Evolutionary conservation across 1,284 basidiomycete genomes (phyloP).

Genomic region (Filobasidium uniguttulatum): DNA sequence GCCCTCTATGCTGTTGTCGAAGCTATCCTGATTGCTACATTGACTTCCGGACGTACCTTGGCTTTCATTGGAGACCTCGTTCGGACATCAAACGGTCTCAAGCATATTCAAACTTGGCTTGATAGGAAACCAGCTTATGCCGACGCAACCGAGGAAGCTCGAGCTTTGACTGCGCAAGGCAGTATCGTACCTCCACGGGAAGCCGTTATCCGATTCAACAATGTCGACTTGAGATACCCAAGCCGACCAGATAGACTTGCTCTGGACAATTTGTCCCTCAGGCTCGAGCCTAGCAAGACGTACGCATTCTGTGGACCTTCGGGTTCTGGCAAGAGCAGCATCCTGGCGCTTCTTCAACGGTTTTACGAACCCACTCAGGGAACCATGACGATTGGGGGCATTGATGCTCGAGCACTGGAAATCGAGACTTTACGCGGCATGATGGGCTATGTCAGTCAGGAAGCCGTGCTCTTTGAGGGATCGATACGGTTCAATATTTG

Average conservation of each 20-base stretch:
- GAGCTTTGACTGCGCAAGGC: too few relatives aligned
- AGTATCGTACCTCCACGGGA: too few relatives aligned
- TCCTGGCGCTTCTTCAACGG: constrained; percentile 35
- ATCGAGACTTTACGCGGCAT: constrained; percentile 28
- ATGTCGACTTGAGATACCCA: constrained; percentile 25
- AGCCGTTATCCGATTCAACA: too few relatives aligned
- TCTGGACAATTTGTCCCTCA: constrained; percentile 17
- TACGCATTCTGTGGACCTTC: constrained; percentile 26
- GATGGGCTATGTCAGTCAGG: constrained; percentile 40
- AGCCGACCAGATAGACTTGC: constrained; percentile 21
- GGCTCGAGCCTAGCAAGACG: constrained; percentile 21
- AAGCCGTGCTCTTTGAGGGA: constrained; percentile 37
- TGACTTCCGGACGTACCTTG: constrained; percentile 23
- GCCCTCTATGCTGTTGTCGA: constrained; percentile 32
- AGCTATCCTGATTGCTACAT: constrained; percentile 33
- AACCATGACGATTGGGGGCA: constrained; percentile 32
- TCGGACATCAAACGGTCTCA: constrained; percentile 19
- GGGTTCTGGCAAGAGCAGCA: constrained; percentile 18
- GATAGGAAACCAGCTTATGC: constrained; percentile 18
- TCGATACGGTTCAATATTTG: constrained; percentile 26
- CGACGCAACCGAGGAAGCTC: background rate
- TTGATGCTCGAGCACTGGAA: constrained; percentile 32
- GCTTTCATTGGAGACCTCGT: constrained; percentile 27
- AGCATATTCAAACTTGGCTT: constrained; percentile 24
- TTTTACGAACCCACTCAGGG: constrained; percentile 38